Conservation (phyloP, 768 basidiomycete species). For the Leccinum truebloodii region DNA sequence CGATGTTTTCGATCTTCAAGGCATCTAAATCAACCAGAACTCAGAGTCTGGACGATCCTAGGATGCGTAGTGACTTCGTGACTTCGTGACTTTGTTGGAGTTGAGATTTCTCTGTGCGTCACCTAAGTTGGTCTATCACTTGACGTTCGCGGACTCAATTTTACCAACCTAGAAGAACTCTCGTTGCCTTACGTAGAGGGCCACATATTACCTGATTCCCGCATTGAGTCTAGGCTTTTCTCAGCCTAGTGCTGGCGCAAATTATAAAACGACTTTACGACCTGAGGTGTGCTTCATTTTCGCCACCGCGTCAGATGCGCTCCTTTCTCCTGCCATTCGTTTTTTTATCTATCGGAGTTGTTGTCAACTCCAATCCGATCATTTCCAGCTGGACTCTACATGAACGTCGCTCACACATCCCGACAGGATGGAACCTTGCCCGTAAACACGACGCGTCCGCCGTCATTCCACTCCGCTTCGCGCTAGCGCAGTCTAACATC, state of each 20-base stretch:
- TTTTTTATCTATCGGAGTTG: constrained; percentile 23
- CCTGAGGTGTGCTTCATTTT: neutral
- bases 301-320: constrained; percentile 9
- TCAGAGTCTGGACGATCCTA: neutral
- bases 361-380: constrained; percentile 5
- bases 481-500: constrained; percentile 44
- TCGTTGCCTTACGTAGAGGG: neutral
- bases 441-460: constrained; percentile 34
- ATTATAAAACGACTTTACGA: neutral
- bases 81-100: neutral
- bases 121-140: neutral
- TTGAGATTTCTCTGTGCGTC: neutral
- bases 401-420: constrained; percentile 35
- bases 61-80: neutral
- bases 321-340: constrained; percentile 24
- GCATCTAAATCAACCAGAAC: neutral
- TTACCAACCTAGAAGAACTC: neutral
- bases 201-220: neutral
- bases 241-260: neutral
- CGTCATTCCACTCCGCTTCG: constrained; percentile 46
- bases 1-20: neutral
- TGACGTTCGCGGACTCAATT: neutral
- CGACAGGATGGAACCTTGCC: constrained; percentile 38
- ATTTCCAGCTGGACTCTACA: constrained; percentile 13
- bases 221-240: too few species aligned